phyloP scores from a whole-genome alignment of 169 alveolate genomes.

The Amoebophrya sp. region DNA sequence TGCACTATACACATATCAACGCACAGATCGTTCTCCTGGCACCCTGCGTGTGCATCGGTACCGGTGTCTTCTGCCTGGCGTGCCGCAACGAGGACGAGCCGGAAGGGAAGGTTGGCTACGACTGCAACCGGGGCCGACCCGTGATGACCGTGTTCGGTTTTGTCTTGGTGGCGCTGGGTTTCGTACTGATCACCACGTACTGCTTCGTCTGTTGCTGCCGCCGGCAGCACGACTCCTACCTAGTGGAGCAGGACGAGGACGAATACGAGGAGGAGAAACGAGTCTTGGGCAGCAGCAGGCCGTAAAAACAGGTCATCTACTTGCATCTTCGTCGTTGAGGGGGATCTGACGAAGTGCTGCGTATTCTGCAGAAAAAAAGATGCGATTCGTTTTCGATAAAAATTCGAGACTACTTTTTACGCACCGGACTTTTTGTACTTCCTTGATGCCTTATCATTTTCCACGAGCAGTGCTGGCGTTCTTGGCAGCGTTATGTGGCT shows the following conservation, averaged over 20 bases:
- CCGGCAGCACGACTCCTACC: background rate
- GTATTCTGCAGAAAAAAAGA: too few species aligned
- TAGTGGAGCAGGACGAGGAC: conserved; percentile 3
- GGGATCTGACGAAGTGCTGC: too few species aligned
- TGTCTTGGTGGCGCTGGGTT: background rate
- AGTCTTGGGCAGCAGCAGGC: too few species aligned
- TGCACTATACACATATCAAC: too few species aligned
- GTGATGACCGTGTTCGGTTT: background rate
- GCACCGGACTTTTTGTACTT: too few species aligned
- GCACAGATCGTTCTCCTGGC: background rate
- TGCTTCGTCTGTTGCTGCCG: conserved; percentile 23
- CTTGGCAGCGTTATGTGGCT: too few species aligned
- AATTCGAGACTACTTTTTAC: too few species aligned
- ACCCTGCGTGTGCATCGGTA: background rate
- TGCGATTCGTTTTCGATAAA: too few species aligned
- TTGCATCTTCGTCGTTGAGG: too few species aligned
- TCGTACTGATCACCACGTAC: background rate
- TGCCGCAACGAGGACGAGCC: background rate
- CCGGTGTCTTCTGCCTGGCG: background rate
- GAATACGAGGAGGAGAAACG: background rate
- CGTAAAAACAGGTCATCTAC: too few species aligned
- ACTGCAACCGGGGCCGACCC: background rate
- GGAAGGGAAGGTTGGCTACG: background rate
- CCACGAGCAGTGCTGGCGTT: too few species aligned
- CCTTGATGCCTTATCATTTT: too few species aligned